Base-by-base conservation (phyloP, 306 rosid genomes). In the Rubus parviflorus region DNA sequence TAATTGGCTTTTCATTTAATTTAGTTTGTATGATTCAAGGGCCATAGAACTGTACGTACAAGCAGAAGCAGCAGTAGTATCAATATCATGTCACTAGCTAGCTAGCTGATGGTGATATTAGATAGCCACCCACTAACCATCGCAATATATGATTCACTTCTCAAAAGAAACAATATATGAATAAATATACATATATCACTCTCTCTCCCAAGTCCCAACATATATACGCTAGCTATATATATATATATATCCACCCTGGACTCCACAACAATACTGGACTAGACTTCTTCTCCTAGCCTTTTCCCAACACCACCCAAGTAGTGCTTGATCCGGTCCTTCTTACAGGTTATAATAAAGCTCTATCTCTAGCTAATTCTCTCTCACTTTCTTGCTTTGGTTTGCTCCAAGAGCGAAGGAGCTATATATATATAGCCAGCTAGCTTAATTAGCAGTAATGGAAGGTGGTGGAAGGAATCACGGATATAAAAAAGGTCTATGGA, bases 401-500 rank as follows among this genome's bases (percentile, higher is more conserved):
- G 37, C 63, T 22, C 23, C 63, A 57, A 6, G 11, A 57, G 37
- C 63, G 14, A 56, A 4, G 30, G 5, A 54, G 20, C 13, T n/a
- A 25, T 8, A 4, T 15, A 52, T 8, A n/a, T n/a, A n/a, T n/a
- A n/a, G n/a, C n/a, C n/a, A 56, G 62, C 35, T 9, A 47, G 52
- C 52, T 47, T 47, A 13, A 47, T 47, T 47, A 22, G 63, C 37
- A 57, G 63, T 11, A 13, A 62, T 62, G 68, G 68, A 62, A 62
- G 68, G 40, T 35, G 43, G 68, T 35, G 69, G 81, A 30, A 58
- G 66, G 67, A 87, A 63, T 17, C 38, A 85, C 20, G 85, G 60
- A 35, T 49, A 84, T n/a, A 88, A 73, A 82, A 88, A 73, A 74
- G 87, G 90, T 68, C 73, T 88, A 15, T 86, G 92, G 92, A 88